These are phyloP conservation scores for Ophiorrhiza pumila DNA, from an alignment of 257 asterid genomes.

Conservation along the genomic window DNA sequence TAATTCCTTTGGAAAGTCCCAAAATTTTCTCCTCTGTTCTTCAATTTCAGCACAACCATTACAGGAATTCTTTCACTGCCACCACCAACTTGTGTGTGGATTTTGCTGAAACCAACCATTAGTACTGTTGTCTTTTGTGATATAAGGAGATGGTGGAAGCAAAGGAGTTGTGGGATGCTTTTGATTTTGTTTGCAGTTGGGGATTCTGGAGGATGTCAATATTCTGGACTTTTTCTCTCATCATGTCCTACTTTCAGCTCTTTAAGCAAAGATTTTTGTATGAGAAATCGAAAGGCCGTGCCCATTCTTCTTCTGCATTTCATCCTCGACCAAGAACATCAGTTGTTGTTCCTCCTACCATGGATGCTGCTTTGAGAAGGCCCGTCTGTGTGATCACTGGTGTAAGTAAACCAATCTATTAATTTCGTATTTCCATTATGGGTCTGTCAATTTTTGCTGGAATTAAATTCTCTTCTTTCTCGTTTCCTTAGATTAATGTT, in stretches of 20 bases:
- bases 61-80: no score
- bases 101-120: no score
- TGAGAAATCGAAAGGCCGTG: slow-evolving; percentile 18
- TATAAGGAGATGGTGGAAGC: slow-evolving; percentile 36
- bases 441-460: neutral
- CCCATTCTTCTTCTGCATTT: slow-evolving; percentile 27
- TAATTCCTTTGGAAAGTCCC: no score
- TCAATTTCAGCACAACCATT: no score
- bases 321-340: slow-evolving; percentile 6
- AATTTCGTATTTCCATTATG: neutral
- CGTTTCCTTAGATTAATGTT: neutral
- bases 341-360: slow-evolving; percentile 8
- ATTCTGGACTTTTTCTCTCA: slow-evolving; percentile 56
- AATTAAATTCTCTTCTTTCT: neutral
- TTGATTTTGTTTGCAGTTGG: slow-evolving; percentile 33
- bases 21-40: no score
- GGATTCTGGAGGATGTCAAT: slow-evolving; percentile 79
- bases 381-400: slow-evolving; percentile 85
- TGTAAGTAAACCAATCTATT: slow-evolving; percentile 32
- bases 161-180: slow-evolving; percentile 30
- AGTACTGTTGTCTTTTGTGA: no score
- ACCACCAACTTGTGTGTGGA: no score
- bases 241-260: slow-evolving; percentile 48
- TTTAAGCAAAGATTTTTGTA: slow-evolving; percentile 26
- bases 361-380: slow-evolving; percentile 18